Evolutionary conservation across 1,284 basidiomycete genomes (phyloP).

Genomic region (Rhodotorula sp.): DNA sequence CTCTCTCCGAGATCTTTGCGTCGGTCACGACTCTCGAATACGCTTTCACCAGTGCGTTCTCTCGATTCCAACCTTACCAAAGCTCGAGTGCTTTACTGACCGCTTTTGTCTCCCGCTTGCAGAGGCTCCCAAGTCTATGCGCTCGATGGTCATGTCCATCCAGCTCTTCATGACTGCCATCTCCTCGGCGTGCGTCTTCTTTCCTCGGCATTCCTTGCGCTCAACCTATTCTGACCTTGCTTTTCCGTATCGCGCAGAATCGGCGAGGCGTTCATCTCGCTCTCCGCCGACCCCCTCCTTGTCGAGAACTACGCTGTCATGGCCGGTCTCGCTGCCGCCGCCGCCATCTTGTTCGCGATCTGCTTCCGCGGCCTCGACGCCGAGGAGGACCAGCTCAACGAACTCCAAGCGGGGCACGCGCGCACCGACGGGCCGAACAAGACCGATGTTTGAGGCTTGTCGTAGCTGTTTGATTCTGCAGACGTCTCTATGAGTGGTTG

Average conservation of each 20-base stretch:
- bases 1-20: constrained; percentile 68
- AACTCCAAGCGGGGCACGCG: constrained; percentile 15
- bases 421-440: constrained; percentile 1
- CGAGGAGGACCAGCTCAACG: constrained; percentile 41
- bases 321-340: constrained; percentile 56
- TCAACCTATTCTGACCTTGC: constrained; percentile 44
- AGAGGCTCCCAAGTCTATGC: constrained; percentile 51
- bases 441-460: not conserved
- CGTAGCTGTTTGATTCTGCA: not conserved
- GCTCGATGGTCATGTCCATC: constrained; percentile 49
- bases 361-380: constrained; percentile 51
- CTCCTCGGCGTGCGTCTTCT: constrained; percentile 12
- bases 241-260: constrained; percentile 51
- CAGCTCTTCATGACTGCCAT: constrained; percentile 50
- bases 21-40: constrained; percentile 78
- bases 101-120: not conserved
- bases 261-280: constrained; percentile 59
- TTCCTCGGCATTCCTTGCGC: constrained; percentile 42
- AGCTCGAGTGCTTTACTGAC: not conserved
- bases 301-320: constrained; percentile 52
- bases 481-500: not conserved
- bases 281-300: constrained; percentile 56
- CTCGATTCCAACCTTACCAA: constrained; percentile 2
- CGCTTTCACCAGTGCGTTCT: constrained; percentile 66
- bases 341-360: constrained; percentile 63